Percentiles rank a stretch among this genome's conserved stretches.
These are phyloP conservation scores for Pseudogymnoascus sp. DNA, from an alignment of 2,329 filamentous ascomycete species.

Conservation along the genomic window DNA sequence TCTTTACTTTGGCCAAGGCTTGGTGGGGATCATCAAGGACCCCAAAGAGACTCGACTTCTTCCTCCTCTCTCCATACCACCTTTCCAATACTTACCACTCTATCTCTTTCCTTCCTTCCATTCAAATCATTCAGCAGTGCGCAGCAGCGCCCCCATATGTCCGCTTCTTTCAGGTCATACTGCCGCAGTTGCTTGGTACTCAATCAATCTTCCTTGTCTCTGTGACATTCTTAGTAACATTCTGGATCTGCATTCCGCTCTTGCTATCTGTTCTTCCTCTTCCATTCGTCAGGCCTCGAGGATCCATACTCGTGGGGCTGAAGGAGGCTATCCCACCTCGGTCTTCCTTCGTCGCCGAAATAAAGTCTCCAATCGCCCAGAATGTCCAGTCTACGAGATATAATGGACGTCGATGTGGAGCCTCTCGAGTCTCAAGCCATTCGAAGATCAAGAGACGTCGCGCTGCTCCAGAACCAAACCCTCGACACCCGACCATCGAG, in stretches of 20 bases:
- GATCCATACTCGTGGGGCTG: slow-evolving; percentile 26
- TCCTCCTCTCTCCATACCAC: neutral
- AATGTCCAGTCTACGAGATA: slow-evolving; percentile 30
- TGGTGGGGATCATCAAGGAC: neutral
- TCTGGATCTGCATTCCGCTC: neutral
- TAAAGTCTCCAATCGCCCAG: slow-evolving; percentile 11
- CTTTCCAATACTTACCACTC: neutral
- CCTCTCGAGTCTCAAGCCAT: slow-evolving; percentile 28
- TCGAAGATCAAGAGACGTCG: slow-evolving; percentile 26
- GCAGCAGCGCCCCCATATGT: slow-evolving; percentile 21
- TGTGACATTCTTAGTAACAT: neutral
- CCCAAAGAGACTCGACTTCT: neutral
- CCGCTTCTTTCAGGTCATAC: slow-evolving; percentile 16
- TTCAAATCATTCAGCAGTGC: slow-evolving; percentile 25
- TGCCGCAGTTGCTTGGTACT: slow-evolving; percentile 18
- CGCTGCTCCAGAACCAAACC: slow-evolving; percentile 15
- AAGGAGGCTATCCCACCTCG: slow-evolving; percentile 24
- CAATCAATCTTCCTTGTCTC: slow-evolving; percentile 11
- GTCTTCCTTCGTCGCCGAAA: slow-evolving; percentile 21
- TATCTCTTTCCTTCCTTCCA: slow-evolving; percentile 9
- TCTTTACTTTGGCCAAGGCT: neutral
- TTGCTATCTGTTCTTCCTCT: neutral
- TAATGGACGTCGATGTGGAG: slow-evolving; percentile 31
- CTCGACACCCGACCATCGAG: slow-evolving; percentile 8
- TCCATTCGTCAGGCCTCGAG: slow-evolving; percentile 12